A percentile compares a stretch with the other conserved stretches of the same genome.
These are phyloP conservation scores for Acanthamoeba castellanii DNA, from an alignment of 208 protist species.

Conservation along the genomic window DNA sequence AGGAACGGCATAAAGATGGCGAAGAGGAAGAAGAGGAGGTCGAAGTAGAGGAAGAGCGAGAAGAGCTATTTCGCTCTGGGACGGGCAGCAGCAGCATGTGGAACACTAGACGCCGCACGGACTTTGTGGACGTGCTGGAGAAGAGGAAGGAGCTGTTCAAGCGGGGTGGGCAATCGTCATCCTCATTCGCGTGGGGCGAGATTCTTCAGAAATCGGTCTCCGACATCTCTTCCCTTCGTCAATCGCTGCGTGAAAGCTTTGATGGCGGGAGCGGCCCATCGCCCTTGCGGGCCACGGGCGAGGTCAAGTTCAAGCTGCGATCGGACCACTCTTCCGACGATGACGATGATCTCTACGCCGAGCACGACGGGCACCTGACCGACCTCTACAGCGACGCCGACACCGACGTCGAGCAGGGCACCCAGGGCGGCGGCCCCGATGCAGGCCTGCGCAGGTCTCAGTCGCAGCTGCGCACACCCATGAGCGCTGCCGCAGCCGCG, in stretches of 20 bases:
- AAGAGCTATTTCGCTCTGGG: neutral
- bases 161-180: neutral
- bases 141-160: slow-evolving; percentile 40
- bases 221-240: neutral
- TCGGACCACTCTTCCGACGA: neutral
- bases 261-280: neutral
- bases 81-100: neutral
- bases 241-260: neutral
- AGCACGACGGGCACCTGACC: neutral
- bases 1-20: neutral
- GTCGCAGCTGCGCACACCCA: neutral
- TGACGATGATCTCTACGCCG: neutral
- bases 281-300: neutral
- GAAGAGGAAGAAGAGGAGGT: slow-evolving; percentile 53
- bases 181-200: slow-evolving; percentile 19
- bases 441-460: neutral
- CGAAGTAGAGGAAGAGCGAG: neutral
- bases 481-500: neutral
- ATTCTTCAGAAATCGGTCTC: slow-evolving; percentile 21
- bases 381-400: slow-evolving; percentile 7
- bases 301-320: neutral
- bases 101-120: slow-evolving; percentile 5
- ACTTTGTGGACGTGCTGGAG: slow-evolving; percentile 39
- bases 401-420: neutral
- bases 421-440: neutral